Evolutionary conservation across 257 asterid genomes (phyloP), one percentile per base, ranked within the genome.

Genomic region (Buddleja alternifolia): DNA sequence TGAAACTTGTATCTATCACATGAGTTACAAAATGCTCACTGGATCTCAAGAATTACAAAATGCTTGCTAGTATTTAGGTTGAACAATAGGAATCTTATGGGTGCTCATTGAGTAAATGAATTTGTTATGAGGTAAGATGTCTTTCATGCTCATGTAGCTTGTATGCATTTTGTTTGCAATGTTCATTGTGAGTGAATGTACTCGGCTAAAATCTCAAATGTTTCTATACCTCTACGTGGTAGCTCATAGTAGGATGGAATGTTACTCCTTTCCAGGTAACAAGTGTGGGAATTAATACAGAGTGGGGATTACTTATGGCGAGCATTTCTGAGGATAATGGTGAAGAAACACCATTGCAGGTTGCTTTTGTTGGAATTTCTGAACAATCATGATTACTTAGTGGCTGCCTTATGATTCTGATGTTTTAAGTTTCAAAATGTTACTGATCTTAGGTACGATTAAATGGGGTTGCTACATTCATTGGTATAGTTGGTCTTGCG

Each of bases 311-410:
- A 70, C 86, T 93, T 53, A 93, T 93, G 99, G 97, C 99, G 17
- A 93, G 99, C 75, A 93, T 93, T 71, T 85, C 99, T 8, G 99
- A 93, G 78, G 99, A 93, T 77, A 93, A 87, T 79, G 97, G 94
- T 66, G 99, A 93, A 88, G 99, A 93, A 80, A 93, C 99, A 64
- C 96, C 99, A 21, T 73, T 93, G 82, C 99, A 93, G 97, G 99
- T 92, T 64, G 41, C 25, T 29, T 61, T 46, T 51, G n/a, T 67
- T 69, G 29, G 54, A 45, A 64, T 54, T 48, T 52, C 63, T 59
- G 17, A 42, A 57, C 64, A 57, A 58, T 52, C 34, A 14, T 32
- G 8, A 36, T 48, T 47, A 52, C 44, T 42, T 40, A 59, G n/a
- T 63, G 44, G 47, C 58, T 57, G 61, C 56, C 16, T 53, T 67